Evolutionary conservation across 2,329 filamentous ascomycete species (phyloP), one percentile per base, ranked within the genome.

Genomic region (Alternaria solani): DNA sequence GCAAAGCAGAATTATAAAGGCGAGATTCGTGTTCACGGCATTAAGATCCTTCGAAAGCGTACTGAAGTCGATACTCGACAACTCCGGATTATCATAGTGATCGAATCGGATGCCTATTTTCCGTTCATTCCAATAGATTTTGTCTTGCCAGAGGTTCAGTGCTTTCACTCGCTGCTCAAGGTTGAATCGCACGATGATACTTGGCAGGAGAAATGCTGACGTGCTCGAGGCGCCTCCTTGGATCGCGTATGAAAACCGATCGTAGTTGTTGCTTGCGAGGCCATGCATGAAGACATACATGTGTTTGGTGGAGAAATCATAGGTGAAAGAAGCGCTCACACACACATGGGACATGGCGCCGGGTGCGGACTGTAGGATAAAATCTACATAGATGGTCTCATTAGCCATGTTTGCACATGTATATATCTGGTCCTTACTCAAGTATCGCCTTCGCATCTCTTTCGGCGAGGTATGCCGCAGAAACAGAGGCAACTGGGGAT

Each of bases 261-360:
- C 41, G 18, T 52, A 61, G 38, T 42, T 58, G 1, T 23, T 2
- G 16, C 30, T 53, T 30, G 55, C 28, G 4, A 63, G 41, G 12
- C 59, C 56, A 26, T 68, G 66, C 38, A 68, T 61, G 36, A 68
- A 71, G 25, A 62, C 47, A 41, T 68, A 68, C 60, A 66, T 67
- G 2, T 42, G 53, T n/a, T 41, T 57, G 23, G 36, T 67, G 3
- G 51, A 48, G 41, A 71, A 67, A 14, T 66, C 60, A 46, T 68
- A 67, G 1, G 67, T 69, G 55, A 68, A 68, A 1, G 68, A 69
- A 12, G 57, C 52, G 23, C 63, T 25, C 5, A 63, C 28, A 43
- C 34, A 62, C 2, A 52, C 38, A 3, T 38, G 9, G 5, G 23
- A 18, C 14, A 6, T 25, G 0, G 54, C 46, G 2, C 57, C 51